Evolutionary conservation across 176 grass and related monocot genomes (phyloP), one percentile per base, ranked within the genome.

Genomic region (Oropetium thomaeum): DNA sequence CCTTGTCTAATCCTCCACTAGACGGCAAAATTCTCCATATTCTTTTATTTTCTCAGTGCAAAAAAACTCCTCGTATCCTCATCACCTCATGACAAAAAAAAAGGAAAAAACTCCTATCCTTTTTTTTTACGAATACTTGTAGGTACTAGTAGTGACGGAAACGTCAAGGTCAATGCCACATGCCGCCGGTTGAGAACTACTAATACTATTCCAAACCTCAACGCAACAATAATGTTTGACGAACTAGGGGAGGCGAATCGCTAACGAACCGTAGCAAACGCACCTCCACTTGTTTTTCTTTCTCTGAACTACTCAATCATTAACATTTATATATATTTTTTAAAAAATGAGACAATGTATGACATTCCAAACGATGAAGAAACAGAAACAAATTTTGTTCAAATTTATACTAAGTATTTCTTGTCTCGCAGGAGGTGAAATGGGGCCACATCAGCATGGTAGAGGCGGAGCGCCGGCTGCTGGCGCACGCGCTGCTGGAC

Each of bases 371-470:
- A 19, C 8, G 17, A 10, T 33, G 22, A 55, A 55, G 26, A 1
- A 37, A 7, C 35, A 37, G 3, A 9, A 52, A 52, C 20, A 52
- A 52, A n/a, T 22, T n/a, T n/a, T 3, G 35, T 22, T 25, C 15
- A 17, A 37, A n/a, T n/a, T n/a, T n/a, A n/a, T n/a, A n/a, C n/a
- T n/a, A n/a, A n/a, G n/a, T n/a, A n/a, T n/a, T n/a, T 55, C 15
- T 2, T 14, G 22, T 19, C 22, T n/a, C 12, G 5, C 83, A 93
- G 90, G 90, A 82, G 72, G 90, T 93, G 29, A 67, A 34, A 84
- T 93, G 90, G 90, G 90, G 90, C 20, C 55, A 86, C 3, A 10
- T 90, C 8, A 93, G 52, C 79, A 89, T 90, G 90, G 82, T 93
- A 26, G 90, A 93, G 62, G 90, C 90, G 0, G 90, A 93, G 73